These are phyloP conservation scores for Stentor coeruleus DNA, from an alignment of 73 alveolate genomes.

Conservation along the genomic window DNA sequence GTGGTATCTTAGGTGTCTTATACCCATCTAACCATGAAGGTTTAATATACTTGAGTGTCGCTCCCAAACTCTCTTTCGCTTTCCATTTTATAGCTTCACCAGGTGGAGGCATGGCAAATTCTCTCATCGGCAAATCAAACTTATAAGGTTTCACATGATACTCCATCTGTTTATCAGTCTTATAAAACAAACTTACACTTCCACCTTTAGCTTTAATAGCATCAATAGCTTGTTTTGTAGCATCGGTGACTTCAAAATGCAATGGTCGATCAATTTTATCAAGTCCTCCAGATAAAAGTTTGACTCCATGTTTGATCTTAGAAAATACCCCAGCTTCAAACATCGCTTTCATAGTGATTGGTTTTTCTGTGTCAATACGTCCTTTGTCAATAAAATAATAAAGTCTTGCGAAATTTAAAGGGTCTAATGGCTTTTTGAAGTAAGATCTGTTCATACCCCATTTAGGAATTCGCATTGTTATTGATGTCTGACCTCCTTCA, in stretches of 20 bases:
- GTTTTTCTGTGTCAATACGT: conserved; percentile 58
- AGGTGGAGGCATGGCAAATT: conserved; percentile 72
- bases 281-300: conserved; percentile 65
- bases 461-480: conserved; percentile 73
- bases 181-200: conserved; percentile 42
- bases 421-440: conserved; percentile 39
- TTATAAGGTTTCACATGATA: conserved; percentile 66
- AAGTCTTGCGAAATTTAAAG: conserved; percentile 45
- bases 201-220: conserved; percentile 73
- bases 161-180: conserved; percentile 59
- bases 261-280: conserved; percentile 55
- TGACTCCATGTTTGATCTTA: conserved; percentile 66
- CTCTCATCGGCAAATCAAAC: conserved; percentile 46
- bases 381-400: conserved; percentile 71
- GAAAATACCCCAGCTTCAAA: conserved; percentile 64
- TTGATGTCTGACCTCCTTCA: conserved; percentile 82
- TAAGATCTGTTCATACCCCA: conserved; percentile 45
- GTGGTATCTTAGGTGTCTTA: not conserved
- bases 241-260: conserved; percentile 71
- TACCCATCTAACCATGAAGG: conserved; percentile 46
- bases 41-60: conserved; percentile 49
- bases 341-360: conserved; percentile 70
- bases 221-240: conserved; percentile 67
- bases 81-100: conserved; percentile 56
- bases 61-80: conserved; percentile 59